Evolutionary conservation across 495 filamentous ascomycete genomes (phyloP).

Genomic region (Aspergillus leporis): DNA sequence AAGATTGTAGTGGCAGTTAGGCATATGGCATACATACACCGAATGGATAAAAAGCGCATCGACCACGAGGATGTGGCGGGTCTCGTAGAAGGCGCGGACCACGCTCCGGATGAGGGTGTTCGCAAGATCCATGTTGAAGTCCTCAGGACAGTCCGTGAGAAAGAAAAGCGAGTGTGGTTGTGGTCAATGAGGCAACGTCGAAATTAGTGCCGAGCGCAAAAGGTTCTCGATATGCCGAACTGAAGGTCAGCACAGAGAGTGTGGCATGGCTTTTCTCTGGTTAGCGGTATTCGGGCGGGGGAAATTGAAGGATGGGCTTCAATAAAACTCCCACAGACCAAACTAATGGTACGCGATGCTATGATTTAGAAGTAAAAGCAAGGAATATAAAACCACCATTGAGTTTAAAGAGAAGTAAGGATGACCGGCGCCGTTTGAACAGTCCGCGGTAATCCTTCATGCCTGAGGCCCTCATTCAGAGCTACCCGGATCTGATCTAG

Average conservation of each 20-base stretch:
- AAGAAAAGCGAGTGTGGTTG: not conserved
- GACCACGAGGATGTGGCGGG: slow-evolving; percentile 81
- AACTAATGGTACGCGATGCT: not conserved
- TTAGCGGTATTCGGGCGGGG: not conserved
- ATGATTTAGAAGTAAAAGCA: not conserved
- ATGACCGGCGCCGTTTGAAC: not conserved
- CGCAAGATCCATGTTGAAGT: slow-evolving; percentile 71
- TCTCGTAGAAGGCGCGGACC: slow-evolving; percentile 89
- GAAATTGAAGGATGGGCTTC: not conserved
- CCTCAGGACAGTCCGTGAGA: not conserved
- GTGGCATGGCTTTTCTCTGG: not conserved
- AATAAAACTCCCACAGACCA: not conserved
- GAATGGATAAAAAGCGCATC: slow-evolving; percentile 93
- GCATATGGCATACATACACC: slow-evolving; percentile 62
- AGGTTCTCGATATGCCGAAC: not conserved
- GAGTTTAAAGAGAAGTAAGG: not conserved
- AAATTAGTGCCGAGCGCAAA: not conserved
- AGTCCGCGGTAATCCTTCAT: not conserved
- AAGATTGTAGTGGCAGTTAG: not conserved
- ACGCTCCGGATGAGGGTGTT: slow-evolving; percentile 85
- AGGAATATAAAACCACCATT: not conserved
- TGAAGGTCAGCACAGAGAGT: not conserved
- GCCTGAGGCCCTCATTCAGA: not conserved
- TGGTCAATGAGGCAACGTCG: not conserved
- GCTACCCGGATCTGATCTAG: not conserved